Evolutionary conservation across 2,329 filamentous ascomycete species (phyloP), one percentile per base, ranked within the genome.

Genomic region (Monosporascus ibericus): DNA sequence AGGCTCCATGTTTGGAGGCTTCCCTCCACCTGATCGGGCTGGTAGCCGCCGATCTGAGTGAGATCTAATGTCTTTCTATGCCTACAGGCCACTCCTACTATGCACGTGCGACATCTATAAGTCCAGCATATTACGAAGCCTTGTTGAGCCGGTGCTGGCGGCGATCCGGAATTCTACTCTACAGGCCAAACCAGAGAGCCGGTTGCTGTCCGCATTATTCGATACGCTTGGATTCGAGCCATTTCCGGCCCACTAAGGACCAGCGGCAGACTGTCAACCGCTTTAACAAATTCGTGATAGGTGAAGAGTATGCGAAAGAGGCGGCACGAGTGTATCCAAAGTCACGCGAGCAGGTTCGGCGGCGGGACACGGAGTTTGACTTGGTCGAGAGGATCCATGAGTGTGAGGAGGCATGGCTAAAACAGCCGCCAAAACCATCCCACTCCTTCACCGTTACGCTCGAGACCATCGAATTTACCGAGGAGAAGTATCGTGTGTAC

Each of bases 181-280:
- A 94, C 70, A 84, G 89, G 55, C 88, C 89, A 15, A 87, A 94
- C 68, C 85, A 90, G 62, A 79, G 80, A 53, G 78, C 84, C 52
- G 88, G 90, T 56, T 99, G 94, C 65, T 99, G 94, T 68, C 91
- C 92, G 44, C 91, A 96, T 65, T 97, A 92, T 68, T 91, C 88
- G 1, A 85, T 94, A 50, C 83, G 88, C 47, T 75, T 92, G 20
- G 86, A 90, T 61, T 82, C 83, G 24, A 68, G 74, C 47, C 72
- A 76, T 39, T 88, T 88, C 70, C 84, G 80, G 58, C 75, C 88
- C 6, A 79, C 81, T 27, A 84, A 81, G 66, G 85, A 90, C 62
- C 90, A 94, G 63, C 78, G 89, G 38, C 86, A 91, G 65, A 78
- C 86, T 1, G 69, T 90, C 59, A 90, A 92, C 68, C 81, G 86